These are phyloP conservation scores for Aspergillus oerlinghausenensis DNA, from an alignment of 2,329 filamentous ascomycete genomes.

Conservation along the genomic window DNA sequence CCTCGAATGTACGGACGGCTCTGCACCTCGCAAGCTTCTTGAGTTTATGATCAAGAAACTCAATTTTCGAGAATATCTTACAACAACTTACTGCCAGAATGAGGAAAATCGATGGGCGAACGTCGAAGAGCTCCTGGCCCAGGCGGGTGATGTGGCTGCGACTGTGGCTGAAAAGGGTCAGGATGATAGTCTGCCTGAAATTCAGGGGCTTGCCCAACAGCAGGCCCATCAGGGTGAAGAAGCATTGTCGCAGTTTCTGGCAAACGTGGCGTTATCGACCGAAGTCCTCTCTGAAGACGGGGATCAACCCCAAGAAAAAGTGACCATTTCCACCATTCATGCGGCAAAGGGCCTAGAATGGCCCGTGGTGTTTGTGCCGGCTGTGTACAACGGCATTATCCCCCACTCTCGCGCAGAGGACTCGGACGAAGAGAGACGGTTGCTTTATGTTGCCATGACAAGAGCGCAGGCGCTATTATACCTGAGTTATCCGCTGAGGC, in stretches of 20 bases:
- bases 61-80: constrained; percentile 68
- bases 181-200: constrained; percentile 54
- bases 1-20: constrained; percentile 36
- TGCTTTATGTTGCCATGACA: constrained; percentile 97
- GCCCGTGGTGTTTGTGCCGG: constrained; percentile 91
- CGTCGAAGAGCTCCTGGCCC: constrained; percentile 77
- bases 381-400: constrained; percentile 83
- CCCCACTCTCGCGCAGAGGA: constrained; percentile 85
- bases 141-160: constrained; percentile 66
- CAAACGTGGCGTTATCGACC: constrained; percentile 81
- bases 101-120: constrained; percentile 80
- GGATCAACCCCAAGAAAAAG: constrained; percentile 50
- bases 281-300: constrained; percentile 59
- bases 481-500: constrained; percentile 71
- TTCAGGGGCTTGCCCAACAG: constrained; percentile 67
- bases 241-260: constrained; percentile 72
- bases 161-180: constrained; percentile 50
- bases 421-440: constrained; percentile 75
- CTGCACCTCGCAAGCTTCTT: constrained; percentile 47
- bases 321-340: constrained; percentile 95
- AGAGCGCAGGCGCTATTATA: constrained; percentile 82
- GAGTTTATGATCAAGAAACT: constrained; percentile 60
- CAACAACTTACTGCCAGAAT: constrained; percentile 66
- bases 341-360: constrained; percentile 94
- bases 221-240: constrained; percentile 51